Evolutionary conservation across 2,329 filamentous ascomycete species (phyloP).

Genomic region (Hypoxylon sp.): DNA sequence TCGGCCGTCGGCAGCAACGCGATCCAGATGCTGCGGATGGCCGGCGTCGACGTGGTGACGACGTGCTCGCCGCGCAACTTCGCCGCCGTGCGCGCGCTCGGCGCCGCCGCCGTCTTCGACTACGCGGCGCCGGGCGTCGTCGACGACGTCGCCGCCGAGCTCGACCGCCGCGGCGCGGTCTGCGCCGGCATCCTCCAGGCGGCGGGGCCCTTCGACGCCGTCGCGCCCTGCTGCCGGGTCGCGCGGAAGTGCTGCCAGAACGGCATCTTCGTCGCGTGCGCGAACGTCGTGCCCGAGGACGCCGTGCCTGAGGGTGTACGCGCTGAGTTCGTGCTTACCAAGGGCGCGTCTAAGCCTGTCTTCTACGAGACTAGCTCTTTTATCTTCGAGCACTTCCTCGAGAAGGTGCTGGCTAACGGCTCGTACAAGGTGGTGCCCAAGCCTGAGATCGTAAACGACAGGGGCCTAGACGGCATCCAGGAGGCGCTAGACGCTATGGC

Average conservation of each 20-base stretch:
- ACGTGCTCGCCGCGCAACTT: slow-evolving; percentile 25
- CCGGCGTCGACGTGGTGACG: slow-evolving; percentile 16
- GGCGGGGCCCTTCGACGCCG: slow-evolving; percentile 9
- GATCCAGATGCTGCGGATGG: slow-evolving; percentile 11
- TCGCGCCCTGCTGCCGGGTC: slow-evolving; percentile 14
- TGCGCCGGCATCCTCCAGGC: slow-evolving; percentile 28
- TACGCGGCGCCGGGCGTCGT: slow-evolving; percentile 2
- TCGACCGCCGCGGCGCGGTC: background rate
- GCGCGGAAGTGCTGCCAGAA: slow-evolving; percentile 6
- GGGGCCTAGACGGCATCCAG: slow-evolving; percentile 21
- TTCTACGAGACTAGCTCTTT: slow-evolving; percentile 9
- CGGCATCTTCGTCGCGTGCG: slow-evolving; percentile 20
- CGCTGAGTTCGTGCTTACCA: slow-evolving; percentile 5
- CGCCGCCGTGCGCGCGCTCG: slow-evolving; percentile 5
- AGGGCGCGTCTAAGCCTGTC: background rate
- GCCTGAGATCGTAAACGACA: slow-evolving; percentile 15
- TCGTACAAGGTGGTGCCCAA: slow-evolving; percentile 15
- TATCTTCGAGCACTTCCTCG: slow-evolving; percentile 14
- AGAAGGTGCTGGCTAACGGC: slow-evolving; percentile 6
- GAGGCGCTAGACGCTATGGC: slow-evolving; percentile 17
- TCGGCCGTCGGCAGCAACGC: slow-evolving; percentile 21
- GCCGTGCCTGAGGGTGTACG: slow-evolving; percentile 12
- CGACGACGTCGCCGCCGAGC: slow-evolving; percentile 11
- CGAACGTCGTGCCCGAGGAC: slow-evolving; percentile 16
- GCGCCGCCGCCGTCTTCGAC: slow-evolving; percentile 17